phyloP scores from a whole-genome alignment of 2,329 filamentous ascomycete genomes.

The Trichoderma sp. region DNA sequence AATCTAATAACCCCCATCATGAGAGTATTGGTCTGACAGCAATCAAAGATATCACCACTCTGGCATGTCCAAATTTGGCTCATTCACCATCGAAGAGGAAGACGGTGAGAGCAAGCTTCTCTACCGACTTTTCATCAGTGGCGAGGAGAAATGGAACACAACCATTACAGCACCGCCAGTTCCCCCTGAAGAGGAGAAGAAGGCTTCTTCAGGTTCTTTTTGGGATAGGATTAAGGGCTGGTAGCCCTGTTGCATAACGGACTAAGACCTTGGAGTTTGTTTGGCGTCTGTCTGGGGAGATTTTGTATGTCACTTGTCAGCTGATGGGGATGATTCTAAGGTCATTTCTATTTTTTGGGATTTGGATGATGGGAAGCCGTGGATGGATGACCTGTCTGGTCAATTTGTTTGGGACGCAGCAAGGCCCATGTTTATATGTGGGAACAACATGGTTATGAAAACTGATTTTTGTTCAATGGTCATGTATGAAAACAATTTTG shows the following conservation, averaged over 20 bases:
- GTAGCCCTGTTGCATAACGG: neutral
- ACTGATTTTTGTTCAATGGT: neutral
- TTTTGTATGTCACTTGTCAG: neutral
- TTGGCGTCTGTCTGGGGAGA: neutral
- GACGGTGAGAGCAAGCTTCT: slow-evolving; percentile 66
- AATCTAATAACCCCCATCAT: too few species aligned
- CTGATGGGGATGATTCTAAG: neutral
- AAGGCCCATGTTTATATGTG: neutral
- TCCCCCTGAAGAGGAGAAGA: slow-evolving; percentile 29
- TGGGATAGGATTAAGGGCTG: slow-evolving; percentile 40
- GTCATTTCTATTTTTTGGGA: neutral
- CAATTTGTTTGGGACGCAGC: neutral
- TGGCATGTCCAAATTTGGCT: slow-evolving; percentile 84
- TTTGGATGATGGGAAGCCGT: neutral
- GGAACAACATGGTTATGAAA: neutral
- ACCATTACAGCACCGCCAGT: slow-evolving; percentile 46
- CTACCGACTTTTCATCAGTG: slow-evolving; percentile 81
- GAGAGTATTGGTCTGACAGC: slow-evolving; percentile 9
- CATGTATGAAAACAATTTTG: neutral
- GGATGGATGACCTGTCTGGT: neutral
- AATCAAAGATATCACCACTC: slow-evolving; percentile 66
- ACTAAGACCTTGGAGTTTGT: slow-evolving; percentile 4
- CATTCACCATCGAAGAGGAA: slow-evolving; percentile 66
- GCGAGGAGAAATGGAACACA: slow-evolving; percentile 71
- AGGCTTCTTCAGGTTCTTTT: slow-evolving; percentile 37